phyloP scores from a whole-genome alignment of 2,329 filamentous ascomycete species.

The Xylaria sp. region DNA sequence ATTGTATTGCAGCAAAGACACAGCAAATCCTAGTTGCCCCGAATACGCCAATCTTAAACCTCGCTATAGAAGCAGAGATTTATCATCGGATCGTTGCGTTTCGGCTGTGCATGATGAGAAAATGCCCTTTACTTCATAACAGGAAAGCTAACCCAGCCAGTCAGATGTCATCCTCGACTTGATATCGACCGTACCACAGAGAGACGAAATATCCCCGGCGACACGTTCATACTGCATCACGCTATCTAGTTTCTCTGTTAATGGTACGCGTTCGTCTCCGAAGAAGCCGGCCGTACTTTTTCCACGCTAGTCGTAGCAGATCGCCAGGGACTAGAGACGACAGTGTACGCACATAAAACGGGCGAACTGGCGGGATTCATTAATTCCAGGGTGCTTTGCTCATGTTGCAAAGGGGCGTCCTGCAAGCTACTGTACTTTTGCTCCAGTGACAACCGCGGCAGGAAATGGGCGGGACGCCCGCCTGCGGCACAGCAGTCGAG shows the following conservation, averaged over 20 bases:
- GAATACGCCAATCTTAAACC: not conserved
- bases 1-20: slow-evolving; percentile 34
- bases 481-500: slow-evolving; percentile 26
- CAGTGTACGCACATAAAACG: not conserved
- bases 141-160: not conserved
- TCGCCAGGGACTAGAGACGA: slow-evolving; percentile 6
- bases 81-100: slow-evolving; percentile 20
- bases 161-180: not conserved
- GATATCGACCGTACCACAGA: not conserved
- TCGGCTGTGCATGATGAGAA: not conserved
- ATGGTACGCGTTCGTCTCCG: not conserved
- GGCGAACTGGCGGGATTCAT: slow-evolving; percentile 20
- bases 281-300: not conserved
- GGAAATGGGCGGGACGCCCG: slow-evolving; percentile 21
- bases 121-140: not conserved
- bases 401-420: slow-evolving; percentile 16
- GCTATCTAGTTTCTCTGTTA: not conserved
- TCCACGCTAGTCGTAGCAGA: slow-evolving; percentile 5
- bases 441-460: slow-evolving; percentile 18
- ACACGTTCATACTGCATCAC: not conserved
- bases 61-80: slow-evolving; percentile 12
- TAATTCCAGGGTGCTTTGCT: slow-evolving; percentile 16
- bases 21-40: slow-evolving; percentile 26
- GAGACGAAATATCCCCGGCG: not conserved
- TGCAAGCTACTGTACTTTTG: slow-evolving; percentile 7